Conservation (phyloP, 1,139 yeast genomes). For the Scheffersomyces cryptocercus region DNA sequence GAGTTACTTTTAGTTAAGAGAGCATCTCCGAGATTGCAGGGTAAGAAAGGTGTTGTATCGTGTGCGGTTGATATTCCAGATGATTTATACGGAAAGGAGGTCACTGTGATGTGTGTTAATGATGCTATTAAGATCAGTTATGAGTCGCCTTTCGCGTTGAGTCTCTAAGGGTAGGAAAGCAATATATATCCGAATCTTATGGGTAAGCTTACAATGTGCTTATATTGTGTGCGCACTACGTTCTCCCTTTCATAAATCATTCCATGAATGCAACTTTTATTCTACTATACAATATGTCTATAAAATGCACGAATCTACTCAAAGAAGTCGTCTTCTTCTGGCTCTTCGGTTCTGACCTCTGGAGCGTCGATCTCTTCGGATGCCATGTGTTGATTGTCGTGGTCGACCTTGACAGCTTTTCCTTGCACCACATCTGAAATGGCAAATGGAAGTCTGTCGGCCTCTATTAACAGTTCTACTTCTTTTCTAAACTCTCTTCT, state of each 20-base stretch:
- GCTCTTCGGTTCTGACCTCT: conserved; percentile 19
- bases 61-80: conserved; percentile 53
- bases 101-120: conserved; percentile 54
- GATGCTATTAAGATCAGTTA: conserved; percentile 65
- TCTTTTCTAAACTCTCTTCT: conserved; percentile 52
- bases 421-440: conserved; percentile 60
- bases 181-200: background rate
- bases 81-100: conserved; percentile 44
- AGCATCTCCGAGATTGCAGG: conserved; percentile 56
- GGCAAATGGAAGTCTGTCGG: conserved; percentile 55
- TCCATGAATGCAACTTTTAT: background rate
- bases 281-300: conserved; percentile 13
- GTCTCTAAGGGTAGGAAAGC: no score
- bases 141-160: conserved; percentile 6
- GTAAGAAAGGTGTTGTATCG: conserved; percentile 42
- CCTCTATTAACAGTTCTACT: conserved; percentile 51
- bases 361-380: conserved; percentile 45
- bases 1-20: conserved; percentile 66
- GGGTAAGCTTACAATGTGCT: background rate
- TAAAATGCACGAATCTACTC: conserved; percentile 20
- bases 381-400: conserved; percentile 11
- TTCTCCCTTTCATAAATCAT: background rate
- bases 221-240: background rate
- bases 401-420: conserved; percentile 30
- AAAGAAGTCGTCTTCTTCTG: conserved; percentile 46